A percentile compares a stretch with the other conserved stretches of the same genome.
Conservation (phyloP, 768 basidiomycete species). For the Auricularia sp. region DNA sequence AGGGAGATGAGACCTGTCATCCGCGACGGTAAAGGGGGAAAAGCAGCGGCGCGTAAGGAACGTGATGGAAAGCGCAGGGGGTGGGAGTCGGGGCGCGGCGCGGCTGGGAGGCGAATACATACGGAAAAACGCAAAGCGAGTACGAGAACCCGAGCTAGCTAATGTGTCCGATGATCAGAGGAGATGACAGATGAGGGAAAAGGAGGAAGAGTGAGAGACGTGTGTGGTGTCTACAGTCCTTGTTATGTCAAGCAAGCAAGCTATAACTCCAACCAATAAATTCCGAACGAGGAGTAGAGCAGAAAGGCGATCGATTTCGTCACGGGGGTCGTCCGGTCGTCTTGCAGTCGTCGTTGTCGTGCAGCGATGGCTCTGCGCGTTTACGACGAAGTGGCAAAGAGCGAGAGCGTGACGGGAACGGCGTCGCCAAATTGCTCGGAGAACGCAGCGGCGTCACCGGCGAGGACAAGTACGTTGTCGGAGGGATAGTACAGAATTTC, state of each 20-base stretch:
- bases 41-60: neutral
- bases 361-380: neutral
- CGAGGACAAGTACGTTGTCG: neutral
- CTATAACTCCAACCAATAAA: neutral
- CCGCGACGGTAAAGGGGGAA: neutral
- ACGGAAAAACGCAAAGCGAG: too few species aligned
- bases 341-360: neutral
- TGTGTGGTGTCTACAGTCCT: slow-evolving; percentile 2
- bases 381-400: neutral
- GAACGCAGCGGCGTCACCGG: neutral
- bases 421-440: neutral
- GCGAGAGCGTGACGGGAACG: neutral
- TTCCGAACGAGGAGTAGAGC: too few species aligned
- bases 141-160: too few species aligned
- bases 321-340: neutral
- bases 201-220: neutral
- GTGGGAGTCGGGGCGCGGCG: neutral
- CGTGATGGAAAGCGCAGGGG: neutral
- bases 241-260: neutral
- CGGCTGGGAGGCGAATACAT: neutral
- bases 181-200: neutral
- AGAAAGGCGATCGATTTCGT: neutral
- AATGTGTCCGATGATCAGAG: neutral
- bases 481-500: neutral
- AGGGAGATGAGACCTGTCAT: neutral